Base-by-base conservation (phyloP, 2,329 filamentous ascomycete species). In the Macrophomina tecta region DNA sequence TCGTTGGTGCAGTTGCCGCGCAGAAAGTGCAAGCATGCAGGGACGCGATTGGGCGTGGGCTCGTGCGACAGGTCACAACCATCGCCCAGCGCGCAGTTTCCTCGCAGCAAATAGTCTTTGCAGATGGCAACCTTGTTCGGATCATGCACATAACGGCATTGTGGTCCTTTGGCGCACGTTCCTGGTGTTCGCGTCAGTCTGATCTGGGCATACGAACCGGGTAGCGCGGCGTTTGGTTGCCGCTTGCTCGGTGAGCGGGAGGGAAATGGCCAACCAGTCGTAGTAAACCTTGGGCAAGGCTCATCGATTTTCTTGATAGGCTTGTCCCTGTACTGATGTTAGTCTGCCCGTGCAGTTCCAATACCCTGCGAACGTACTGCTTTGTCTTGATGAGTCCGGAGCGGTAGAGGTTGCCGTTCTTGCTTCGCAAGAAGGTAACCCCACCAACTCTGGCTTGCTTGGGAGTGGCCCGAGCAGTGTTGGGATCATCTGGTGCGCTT, bases 61-160 rank as follows among this genome's bases (percentile, higher is more conserved):
- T 95, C 90, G 85, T 98, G 95, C 70, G 94, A 97, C 68, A 98
- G 86, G 80, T 97, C 92, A 85, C 95, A 99, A 74, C 85, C 85
- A 75, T 90, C 87, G 80, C 93, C 93, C 77, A 87, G 87, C 72
- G 84, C 82, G 82, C 95, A 99, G 73, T 86, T 84, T 75, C 91
- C 90, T 76, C 91, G 93, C 74, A 90, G 89, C 64, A 98, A 84
- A 76, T 91, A 93, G 64, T 92, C 89, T 80, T 92, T 95, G 88
- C 95, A 99, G 66, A 95, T 89, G 66, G 94, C 92, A 74, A 97
- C 92, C 81, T 92, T 97, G 76, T 88, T 84, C 49, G 91, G 87
- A 75, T 99, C 92, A 83, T 99, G 95, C 60, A 89, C 82, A 76
- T 91, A 95, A 65, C 87, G 90, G 79, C 95, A 99, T 56, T 81